Evolutionary conservation across 768 basidiomycete genomes (phyloP).

Genomic region (Mycena albidolilacea): DNA sequence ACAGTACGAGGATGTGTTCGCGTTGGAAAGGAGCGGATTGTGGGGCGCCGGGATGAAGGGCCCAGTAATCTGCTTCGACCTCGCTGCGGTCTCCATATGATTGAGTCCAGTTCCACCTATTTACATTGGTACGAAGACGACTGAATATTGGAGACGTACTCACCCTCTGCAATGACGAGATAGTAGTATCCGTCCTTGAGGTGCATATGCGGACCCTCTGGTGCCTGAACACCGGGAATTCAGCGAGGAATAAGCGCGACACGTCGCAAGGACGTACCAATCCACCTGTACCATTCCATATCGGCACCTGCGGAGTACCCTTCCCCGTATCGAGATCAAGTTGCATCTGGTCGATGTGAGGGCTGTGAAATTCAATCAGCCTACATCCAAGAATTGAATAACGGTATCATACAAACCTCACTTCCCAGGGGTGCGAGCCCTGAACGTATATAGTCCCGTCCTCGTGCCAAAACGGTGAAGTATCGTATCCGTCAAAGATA

Average conservation of each 20-base stretch:
- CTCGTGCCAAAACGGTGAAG: slow-evolving; percentile 51
- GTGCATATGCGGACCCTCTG: slow-evolving; percentile 47
- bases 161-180: slow-evolving; percentile 55
- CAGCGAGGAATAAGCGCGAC: not conserved
- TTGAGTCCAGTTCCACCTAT: slow-evolving; percentile 48
- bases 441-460: slow-evolving; percentile 51
- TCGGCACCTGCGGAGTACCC: slow-evolving; percentile 37
- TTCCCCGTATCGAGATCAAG: slow-evolving; percentile 44
- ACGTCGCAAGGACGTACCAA: slow-evolving; percentile 14
- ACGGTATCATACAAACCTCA: slow-evolving; percentile 23
- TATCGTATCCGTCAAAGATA: slow-evolving; percentile 51
- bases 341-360: slow-evolving; percentile 44
- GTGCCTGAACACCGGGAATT: slow-evolving; percentile 34
- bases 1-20: slow-evolving; percentile 44
- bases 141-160: not conserved
- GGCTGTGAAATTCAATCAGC: slow-evolving; percentile 30
- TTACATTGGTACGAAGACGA: not conserved
- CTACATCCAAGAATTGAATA: not conserved
- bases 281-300: slow-evolving; percentile 48
- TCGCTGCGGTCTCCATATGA: slow-evolving; percentile 44
- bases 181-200: slow-evolving; percentile 51
- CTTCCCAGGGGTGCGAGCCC: slow-evolving; percentile 45
- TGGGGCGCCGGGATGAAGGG: slow-evolving; percentile 41
- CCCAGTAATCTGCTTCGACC: slow-evolving; percentile 48
- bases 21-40: slow-evolving; percentile 48